Percentiles rank a stretch among this genome's conserved stretches.
These are phyloP conservation scores for Candida peoriensis DNA, from an alignment of 805 yeast genomes.

Conservation along the genomic window DNA sequence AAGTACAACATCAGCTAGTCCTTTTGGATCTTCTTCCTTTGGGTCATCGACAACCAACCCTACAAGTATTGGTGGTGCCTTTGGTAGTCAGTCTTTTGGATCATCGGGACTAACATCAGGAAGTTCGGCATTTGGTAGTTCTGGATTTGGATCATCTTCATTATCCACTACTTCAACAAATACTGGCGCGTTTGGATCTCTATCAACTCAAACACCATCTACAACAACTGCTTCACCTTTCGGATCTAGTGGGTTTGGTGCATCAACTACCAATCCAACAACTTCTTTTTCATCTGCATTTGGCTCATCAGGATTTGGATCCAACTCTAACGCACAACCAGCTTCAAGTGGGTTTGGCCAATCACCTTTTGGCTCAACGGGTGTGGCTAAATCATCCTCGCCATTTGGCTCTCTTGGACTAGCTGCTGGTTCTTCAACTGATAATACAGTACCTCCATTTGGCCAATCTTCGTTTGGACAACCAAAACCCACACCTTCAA, in stretches of 20 bases:
- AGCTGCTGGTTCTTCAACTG: not conserved
- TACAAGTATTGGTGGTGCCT: conserved; percentile 11
- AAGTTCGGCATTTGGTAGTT: conserved; percentile 10
- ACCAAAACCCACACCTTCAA: not conserved
- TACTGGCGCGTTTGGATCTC: conserved; percentile 12
- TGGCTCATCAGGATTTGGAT: conserved; percentile 11
- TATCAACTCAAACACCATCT: conserved; percentile 20
- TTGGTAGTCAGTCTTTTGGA: conserved; percentile 8
- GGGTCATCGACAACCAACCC: not conserved
- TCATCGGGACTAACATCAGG: conserved; percentile 2
- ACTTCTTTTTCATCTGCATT: conserved; percentile 4
- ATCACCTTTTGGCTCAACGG: conserved; percentile 6
- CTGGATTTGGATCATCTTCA: conserved; percentile 5
- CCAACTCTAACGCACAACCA: not conserved
- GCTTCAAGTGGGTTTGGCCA: conserved; percentile 7
- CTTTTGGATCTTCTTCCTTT: conserved; percentile 2
- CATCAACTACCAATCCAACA: conserved; percentile 1
- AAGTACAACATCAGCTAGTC: not conserved
- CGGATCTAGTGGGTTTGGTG: conserved; percentile 15
- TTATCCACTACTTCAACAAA: conserved; percentile 5
- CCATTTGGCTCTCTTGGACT: conserved; percentile 5
- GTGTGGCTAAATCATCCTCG: not conserved
- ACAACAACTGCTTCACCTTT: conserved; percentile 5
- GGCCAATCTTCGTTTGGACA: conserved; percentile 8
- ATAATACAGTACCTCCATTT: conserved; percentile 17